A percentile compares a stretch with the other conserved stretches of the same genome.
phyloP scores from a whole-genome alignment of 805 yeast species.

The Kodamaea kakaduensis region DNA sequence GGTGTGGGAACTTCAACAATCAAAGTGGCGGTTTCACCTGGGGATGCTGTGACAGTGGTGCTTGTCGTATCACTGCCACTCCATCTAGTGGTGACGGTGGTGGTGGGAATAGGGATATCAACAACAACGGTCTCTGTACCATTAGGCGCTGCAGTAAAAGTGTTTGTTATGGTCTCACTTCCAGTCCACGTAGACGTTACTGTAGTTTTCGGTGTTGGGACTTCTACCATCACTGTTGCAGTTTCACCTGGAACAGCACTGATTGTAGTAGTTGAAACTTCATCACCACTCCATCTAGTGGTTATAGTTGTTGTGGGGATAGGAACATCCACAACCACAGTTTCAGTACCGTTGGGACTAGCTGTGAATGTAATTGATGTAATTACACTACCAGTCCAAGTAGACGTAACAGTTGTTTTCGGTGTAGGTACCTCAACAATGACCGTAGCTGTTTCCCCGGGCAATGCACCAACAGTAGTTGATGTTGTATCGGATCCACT shows the following conservation, averaged over 20 bases:
- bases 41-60: constrained; percentile 1
- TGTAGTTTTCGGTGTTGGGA: constrained; percentile 12
- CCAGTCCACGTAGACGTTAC: constrained; percentile 12
- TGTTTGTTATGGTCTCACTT: constrained; percentile 21
- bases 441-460: no score
- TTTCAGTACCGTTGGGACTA: constrained; percentile 11
- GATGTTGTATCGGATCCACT: no score
- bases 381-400: constrained; percentile 9
- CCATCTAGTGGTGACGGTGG: constrained; percentile 6
- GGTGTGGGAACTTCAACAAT: constrained; percentile 12
- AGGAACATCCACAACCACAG: constrained; percentile 12
- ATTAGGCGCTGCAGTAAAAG: constrained; percentile 13
- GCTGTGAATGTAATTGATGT: constrained; percentile 10
- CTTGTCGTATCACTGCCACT: constrained; percentile 5
- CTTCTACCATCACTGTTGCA: constrained; percentile 2
- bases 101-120: constrained; percentile 4
- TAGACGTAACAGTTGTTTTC: constrained; percentile 1
- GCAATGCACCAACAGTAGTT: no score
- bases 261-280: constrained; percentile 1
- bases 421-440: no score
- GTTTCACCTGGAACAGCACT: constrained; percentile 6
- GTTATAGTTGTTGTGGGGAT: constrained; percentile 5
- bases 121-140: constrained; percentile 4
- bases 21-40: constrained; percentile 13
- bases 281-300: constrained; percentile 1